phyloP scores from a whole-genome alignment of 73 alveolate species.

The Blepharisma stoltei region DNA sequence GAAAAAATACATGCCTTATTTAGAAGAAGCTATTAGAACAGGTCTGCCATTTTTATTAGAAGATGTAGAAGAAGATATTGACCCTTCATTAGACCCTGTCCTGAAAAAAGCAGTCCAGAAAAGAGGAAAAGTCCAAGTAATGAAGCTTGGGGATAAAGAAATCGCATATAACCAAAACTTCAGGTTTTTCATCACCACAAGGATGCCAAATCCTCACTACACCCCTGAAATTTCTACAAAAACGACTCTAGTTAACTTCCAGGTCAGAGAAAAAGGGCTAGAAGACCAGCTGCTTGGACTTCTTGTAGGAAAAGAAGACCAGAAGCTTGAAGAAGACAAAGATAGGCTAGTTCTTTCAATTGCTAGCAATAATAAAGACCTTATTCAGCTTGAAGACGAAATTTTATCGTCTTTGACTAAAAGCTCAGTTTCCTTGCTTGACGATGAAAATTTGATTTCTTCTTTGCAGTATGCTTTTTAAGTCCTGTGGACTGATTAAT shows the following conservation, averaged over 20 bases:
- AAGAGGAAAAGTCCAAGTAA: slow-evolving; percentile 39
- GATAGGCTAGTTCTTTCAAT: slow-evolving; percentile 55
- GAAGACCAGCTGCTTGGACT: slow-evolving; percentile 92
- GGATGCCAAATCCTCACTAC: slow-evolving; percentile 98
- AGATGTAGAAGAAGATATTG: slow-evolving; percentile 95
- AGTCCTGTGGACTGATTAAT: too few species aligned
- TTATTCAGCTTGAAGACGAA: slow-evolving; percentile 77
- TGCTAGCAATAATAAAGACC: slow-evolving; percentile 59
- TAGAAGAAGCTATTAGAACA: slow-evolving; percentile 75
- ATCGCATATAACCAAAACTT: slow-evolving; percentile 87
- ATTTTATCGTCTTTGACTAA: slow-evolving; percentile 68
- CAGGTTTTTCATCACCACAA: slow-evolving; percentile 96
- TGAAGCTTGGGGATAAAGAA: slow-evolving; percentile 90
- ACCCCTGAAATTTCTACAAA: slow-evolving; percentile 98
- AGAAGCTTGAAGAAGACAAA: slow-evolving; percentile 70
- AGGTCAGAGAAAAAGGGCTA: slow-evolving; percentile 94
- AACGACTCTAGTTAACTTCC: slow-evolving; percentile 88
- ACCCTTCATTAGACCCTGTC: slow-evolving; percentile 98
- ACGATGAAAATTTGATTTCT: slow-evolving; percentile 71
- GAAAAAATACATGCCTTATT: slow-evolving; percentile 58
- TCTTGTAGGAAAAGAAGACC: slow-evolving; percentile 89
- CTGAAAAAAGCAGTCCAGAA: slow-evolving; percentile 74
- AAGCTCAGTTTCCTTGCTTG: slow-evolving; percentile 61
- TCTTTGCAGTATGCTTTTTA: slow-evolving; percentile 71
- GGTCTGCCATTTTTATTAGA: slow-evolving; percentile 91